phyloP scores from a whole-genome alignment of 768 basidiomycete genomes.

The Tulasnella sp. region DNA sequence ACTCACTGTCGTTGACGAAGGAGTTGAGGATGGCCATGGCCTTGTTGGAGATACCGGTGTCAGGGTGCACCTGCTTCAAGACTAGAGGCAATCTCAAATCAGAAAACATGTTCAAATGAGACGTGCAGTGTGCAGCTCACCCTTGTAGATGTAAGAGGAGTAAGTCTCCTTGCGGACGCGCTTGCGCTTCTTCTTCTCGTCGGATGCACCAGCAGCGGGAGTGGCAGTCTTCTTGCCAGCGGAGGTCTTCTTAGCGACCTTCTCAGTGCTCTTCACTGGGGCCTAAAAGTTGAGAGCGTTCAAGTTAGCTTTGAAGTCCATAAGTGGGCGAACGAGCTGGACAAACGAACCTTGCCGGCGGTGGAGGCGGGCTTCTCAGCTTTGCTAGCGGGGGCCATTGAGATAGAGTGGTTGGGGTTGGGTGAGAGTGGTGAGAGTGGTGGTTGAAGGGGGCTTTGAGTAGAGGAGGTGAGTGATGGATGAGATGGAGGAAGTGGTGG shows the following conservation, averaged over 20 bases:
- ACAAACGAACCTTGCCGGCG: constrained; percentile 48
- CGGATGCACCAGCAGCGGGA: constrained; percentile 45
- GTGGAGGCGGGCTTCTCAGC: constrained; percentile 60
- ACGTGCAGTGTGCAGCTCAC: constrained; percentile 28
- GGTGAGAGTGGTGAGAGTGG: not conserved
- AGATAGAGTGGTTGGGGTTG: not conserved
- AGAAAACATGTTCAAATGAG: not conserved
- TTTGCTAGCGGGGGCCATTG: constrained; percentile 16
- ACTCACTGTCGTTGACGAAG: constrained; percentile 73
- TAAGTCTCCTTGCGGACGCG: constrained; percentile 86
- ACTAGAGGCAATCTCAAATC: constrained; percentile 35
- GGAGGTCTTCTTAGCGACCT: constrained; percentile 61
- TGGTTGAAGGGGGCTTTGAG: not conserved
- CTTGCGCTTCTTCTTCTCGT: constrained; percentile 75
- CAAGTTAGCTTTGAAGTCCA: not conserved
- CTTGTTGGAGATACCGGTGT: constrained; percentile 99
- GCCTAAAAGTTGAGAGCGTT: constrained; percentile 29
- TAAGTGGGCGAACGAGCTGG: not conserved
- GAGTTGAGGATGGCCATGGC: constrained; percentile 95
- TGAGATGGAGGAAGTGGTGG: not conserved
- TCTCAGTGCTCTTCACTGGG: constrained; percentile 52
- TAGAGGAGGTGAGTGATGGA: not conserved
- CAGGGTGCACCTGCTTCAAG: constrained; percentile 94
- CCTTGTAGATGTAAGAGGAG: constrained; percentile 87
- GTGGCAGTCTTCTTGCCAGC: constrained; percentile 38